Conservation (phyloP, 2,329 filamentous ascomycete genomes). For the Venturiaceae sp. region DNA sequence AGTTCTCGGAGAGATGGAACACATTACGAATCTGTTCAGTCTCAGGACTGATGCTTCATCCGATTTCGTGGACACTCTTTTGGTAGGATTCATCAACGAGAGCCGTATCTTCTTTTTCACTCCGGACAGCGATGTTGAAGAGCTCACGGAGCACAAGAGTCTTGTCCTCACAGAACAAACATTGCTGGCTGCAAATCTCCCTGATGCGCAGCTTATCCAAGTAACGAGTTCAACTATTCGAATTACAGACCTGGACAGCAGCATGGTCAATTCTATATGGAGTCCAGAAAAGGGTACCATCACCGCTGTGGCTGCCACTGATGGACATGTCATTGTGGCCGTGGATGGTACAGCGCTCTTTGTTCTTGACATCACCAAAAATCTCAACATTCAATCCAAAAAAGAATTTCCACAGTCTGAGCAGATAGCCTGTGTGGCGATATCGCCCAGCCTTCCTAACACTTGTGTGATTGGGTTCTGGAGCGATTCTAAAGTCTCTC, state of each 20-base stretch:
- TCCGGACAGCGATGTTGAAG: slow-evolving; percentile 68
- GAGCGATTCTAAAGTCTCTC: slow-evolving; percentile 67
- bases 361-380: slow-evolving; percentile 52
- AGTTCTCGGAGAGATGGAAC: slow-evolving; percentile 67
- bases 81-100: slow-evolving; percentile 74
- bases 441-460: slow-evolving; percentile 52
- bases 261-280: slow-evolving; percentile 46
- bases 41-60: slow-evolving; percentile 44
- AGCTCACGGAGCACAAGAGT: slow-evolving; percentile 67
- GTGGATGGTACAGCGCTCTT: slow-evolving; percentile 64
- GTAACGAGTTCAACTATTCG: slow-evolving; percentile 57
- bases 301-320: slow-evolving; percentile 68
- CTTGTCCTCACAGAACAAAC: slow-evolving; percentile 63
- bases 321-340: slow-evolving; percentile 60
- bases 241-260: slow-evolving; percentile 51
- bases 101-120: slow-evolving; percentile 77
- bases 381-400: slow-evolving; percentile 47
- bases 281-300: slow-evolving; percentile 46
- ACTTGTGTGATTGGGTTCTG: slow-evolving; percentile 82
- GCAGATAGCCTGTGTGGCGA: slow-evolving; percentile 77
- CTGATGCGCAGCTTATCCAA: slow-evolving; percentile 67
- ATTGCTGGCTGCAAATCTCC: slow-evolving; percentile 57
- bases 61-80: slow-evolving; percentile 55
- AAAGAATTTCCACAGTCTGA: slow-evolving; percentile 56
- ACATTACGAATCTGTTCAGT: slow-evolving; percentile 64